Percentiles rank a stretch among this genome's conserved stretches.
Conservation (phyloP, 306 rosid species). For the Vigna hirtella region DNA sequence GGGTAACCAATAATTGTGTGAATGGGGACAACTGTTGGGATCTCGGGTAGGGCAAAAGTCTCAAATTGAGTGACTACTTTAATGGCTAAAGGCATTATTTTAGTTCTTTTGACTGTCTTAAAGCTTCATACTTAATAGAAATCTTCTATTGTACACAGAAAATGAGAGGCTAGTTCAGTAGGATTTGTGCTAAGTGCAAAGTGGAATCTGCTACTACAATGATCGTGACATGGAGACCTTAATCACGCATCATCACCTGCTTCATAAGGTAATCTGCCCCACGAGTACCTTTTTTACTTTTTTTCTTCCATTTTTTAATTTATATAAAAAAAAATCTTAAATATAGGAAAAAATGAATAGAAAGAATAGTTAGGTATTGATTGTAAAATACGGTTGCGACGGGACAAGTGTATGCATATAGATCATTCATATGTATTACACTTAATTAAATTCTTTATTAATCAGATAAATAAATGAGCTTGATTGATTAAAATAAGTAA, state of each 20-base stretch:
- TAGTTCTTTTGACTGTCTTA: slow-evolving; percentile 28
- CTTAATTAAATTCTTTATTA: too few relatives aligned
- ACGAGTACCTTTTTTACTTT: neutral
- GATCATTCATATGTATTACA: too few relatives aligned
- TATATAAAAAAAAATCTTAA: too few relatives aligned
- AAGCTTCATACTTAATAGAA: slow-evolving; percentile 11
- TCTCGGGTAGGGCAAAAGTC: slow-evolving; percentile 20
- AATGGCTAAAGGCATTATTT: neutral
- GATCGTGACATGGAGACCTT: neutral
- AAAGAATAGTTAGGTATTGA: too few relatives aligned
- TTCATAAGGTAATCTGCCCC: neutral
- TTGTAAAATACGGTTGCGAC: too few relatives aligned
- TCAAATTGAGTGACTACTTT: slow-evolving; percentile 15
- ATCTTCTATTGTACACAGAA: slow-evolving; percentile 10
- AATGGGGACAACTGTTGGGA: slow-evolving; percentile 35
- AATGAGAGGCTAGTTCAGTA: neutral
- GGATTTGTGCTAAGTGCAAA: neutral
- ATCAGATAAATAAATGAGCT: too few relatives aligned
- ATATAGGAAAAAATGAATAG: too few relatives aligned
- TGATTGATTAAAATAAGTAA: too few relatives aligned
- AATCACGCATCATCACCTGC: slow-evolving; percentile 1
- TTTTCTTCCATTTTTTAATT: too few relatives aligned
- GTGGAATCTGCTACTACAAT: neutral
- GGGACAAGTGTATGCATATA: too few relatives aligned
- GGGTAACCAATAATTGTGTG: neutral